Conservation (phyloP, 768 basidiomycete genomes). For the Suillus ampliporus region DNA sequence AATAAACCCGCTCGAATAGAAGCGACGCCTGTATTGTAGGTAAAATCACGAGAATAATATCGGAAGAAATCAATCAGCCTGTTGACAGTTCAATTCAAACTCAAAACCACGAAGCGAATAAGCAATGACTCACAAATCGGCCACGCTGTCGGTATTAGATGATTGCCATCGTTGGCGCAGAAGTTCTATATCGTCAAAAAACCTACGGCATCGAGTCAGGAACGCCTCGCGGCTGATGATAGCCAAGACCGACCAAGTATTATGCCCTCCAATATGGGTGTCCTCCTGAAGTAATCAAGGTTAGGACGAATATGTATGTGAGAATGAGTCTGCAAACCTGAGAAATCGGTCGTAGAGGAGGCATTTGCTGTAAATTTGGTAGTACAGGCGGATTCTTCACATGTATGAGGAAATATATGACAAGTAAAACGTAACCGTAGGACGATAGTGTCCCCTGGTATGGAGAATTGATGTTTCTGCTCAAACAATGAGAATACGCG, state of each 20-base stretch:
- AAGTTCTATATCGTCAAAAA: constrained; percentile 97
- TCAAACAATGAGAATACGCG: constrained; percentile 13
- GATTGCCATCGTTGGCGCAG: constrained; percentile 92
- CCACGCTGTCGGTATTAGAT: constrained; percentile 90
- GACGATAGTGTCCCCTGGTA: constrained; percentile 97
- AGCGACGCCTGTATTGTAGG: constrained; percentile 88
- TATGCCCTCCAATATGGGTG: constrained; percentile 78
- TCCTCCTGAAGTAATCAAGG: constrained; percentile 59
- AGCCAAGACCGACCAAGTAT: constrained; percentile 65
- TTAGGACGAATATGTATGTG: constrained; percentile 3
- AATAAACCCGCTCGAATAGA: constrained; percentile 89
- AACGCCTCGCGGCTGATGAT: constrained; percentile 13
- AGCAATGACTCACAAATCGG: constrained; percentile 75
- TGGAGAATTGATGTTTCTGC: constrained; percentile 96
- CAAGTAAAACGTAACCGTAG: constrained; percentile 97
- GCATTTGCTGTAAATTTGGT: constrained; percentile 95
- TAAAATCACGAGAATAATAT: constrained; percentile 93
- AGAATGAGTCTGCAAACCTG: constrained; percentile 50
- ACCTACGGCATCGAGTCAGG: constrained; percentile 52
- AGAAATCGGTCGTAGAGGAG: constrained; percentile 85
- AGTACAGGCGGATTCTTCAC: constrained; percentile 97
- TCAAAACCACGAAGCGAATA: not conserved
- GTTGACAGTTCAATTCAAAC: constrained; percentile 13
- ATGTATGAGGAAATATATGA: constrained; percentile 97
- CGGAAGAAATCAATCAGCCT: constrained; percentile 98